phyloP scores from a whole-genome alignment of 352 stramenopile species.

The Pythium brachiatum region DNA sequence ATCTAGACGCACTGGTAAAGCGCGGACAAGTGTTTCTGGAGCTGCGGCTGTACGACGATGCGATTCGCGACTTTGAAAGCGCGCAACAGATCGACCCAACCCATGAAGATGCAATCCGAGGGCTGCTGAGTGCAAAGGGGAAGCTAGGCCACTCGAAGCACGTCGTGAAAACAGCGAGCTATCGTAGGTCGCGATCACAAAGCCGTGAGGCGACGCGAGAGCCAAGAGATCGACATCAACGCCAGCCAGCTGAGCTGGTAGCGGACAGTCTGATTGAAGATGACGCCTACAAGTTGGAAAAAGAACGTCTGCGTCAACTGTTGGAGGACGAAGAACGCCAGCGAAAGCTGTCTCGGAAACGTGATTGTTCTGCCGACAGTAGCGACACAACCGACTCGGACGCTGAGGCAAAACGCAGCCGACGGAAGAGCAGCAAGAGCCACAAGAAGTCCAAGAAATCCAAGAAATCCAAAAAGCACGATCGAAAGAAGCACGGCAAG shows the following conservation, averaged over 20 bases:
- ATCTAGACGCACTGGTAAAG: slow-evolving; percentile 20
- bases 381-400: slow-evolving; percentile 10
- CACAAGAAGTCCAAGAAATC: slow-evolving; percentile 32
- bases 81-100: slow-evolving; percentile 20
- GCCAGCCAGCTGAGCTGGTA: background rate
- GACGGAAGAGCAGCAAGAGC: slow-evolving; percentile 17
- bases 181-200: background rate
- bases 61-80: slow-evolving; percentile 36
- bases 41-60: slow-evolving; percentile 34
- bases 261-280: background rate
- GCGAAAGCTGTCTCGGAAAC: slow-evolving; percentile 14
- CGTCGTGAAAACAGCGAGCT: background rate
- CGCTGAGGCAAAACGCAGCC: slow-evolving; percentile 6
- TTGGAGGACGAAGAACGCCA: slow-evolving; percentile 31
- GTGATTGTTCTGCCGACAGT: background rate
- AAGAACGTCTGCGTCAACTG: slow-evolving; percentile 32
- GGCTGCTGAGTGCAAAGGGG: slow-evolving; percentile 27
- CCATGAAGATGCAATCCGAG: slow-evolving; percentile 13
- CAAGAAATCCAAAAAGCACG: slow-evolving; percentile 26
- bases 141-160: slow-evolving; percentile 23
- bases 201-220: background rate
- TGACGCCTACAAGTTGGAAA: slow-evolving; percentile 17
- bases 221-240: background rate
- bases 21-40: slow-evolving; percentile 27
- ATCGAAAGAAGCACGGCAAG: slow-evolving; percentile 18